These are phyloP conservation scores for Solanum chacoense DNA, from an alignment of 305 asterid genomes.

Conservation along the genomic window DNA sequence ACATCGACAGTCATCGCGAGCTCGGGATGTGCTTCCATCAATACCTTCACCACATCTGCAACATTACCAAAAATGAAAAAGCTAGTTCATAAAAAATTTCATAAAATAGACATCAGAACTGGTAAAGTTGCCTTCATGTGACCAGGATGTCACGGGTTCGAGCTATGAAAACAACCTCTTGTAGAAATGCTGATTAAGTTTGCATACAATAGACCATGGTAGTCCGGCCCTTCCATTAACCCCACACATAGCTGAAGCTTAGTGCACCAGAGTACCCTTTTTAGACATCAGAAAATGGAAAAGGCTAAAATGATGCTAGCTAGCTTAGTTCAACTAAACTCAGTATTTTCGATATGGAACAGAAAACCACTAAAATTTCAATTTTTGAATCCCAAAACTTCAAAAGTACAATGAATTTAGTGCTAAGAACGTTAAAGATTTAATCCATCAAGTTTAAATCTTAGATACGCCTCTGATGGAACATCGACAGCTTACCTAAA, in stretches of 20 bases:
- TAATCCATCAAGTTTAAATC: not conserved
- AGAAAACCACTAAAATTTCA: not conserved
- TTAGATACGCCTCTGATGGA: not conserved
- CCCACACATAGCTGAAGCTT: not conserved
- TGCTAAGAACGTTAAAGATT: not conserved
- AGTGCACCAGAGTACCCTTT: not conserved
- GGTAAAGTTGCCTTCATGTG: not conserved
- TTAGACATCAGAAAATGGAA: not conserved
- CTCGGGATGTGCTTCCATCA: slow-evolving; percentile 76
- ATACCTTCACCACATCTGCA: slow-evolving; percentile 72
- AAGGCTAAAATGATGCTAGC: not conserved
- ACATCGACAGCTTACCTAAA: slow-evolving; percentile 27
- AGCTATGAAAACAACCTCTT: not conserved
- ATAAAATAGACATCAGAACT: not conserved
- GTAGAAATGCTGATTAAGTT: not conserved
- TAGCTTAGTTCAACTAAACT: not conserved
- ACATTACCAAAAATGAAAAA: not conserved
- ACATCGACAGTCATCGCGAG: slow-evolving; percentile 74
- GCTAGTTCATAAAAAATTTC: not conserved
- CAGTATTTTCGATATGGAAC: not conserved
- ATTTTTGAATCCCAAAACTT: not conserved
- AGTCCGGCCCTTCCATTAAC: not conserved
- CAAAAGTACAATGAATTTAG: not conserved
- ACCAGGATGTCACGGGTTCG: not conserved
- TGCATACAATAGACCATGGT: not conserved